phyloP scores from a whole-genome alignment of 2,329 filamentous ascomycete genomes.

The Colletotrichum destructivum region DNA sequence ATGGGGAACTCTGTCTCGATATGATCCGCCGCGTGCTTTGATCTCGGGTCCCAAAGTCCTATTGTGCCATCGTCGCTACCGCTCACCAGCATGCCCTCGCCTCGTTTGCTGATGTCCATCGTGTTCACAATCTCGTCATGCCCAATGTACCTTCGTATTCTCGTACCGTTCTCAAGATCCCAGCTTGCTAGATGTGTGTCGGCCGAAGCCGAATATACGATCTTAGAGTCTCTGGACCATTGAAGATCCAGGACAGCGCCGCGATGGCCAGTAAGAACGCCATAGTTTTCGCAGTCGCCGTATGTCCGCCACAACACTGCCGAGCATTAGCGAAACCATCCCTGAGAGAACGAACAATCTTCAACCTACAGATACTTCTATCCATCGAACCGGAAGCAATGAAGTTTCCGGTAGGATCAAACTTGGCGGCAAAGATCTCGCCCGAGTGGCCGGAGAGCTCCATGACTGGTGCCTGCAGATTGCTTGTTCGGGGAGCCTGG shows the following conservation, averaged over 20 bases:
- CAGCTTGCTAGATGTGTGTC: slow-evolving; percentile 95
- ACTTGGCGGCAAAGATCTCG: slow-evolving; percentile 92
- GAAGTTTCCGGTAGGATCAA: slow-evolving; percentile 88
- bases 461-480: slow-evolving; percentile 92
- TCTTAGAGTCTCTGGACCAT: slow-evolving; percentile 95
- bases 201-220: slow-evolving; percentile 92
- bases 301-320: slow-evolving; percentile 94
- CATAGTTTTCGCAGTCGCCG: slow-evolving; percentile 95
- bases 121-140: slow-evolving; percentile 98
- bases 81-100: slow-evolving; percentile 91
- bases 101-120: slow-evolving; percentile 88
- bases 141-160: slow-evolving; percentile 92
- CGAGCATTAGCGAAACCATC: slow-evolving; percentile 13
- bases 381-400: slow-evolving; percentile 98
- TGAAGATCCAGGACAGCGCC: slow-evolving; percentile 93
- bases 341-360: no score
- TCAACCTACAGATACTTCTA: slow-evolving; percentile 80
- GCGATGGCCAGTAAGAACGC: slow-evolving; percentile 88
- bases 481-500: slow-evolving; percentile 84
- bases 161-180: slow-evolving; percentile 92
- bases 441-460: slow-evolving; percentile 87
- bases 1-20: slow-evolving; percentile 94
- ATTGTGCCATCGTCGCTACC: slow-evolving; percentile 95
- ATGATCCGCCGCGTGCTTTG: slow-evolving; percentile 89
- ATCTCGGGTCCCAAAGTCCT: slow-evolving; percentile 94